Percentiles rank a stretch among this genome's conserved stretches.
These are phyloP conservation scores for Asterionellopsis glacialis DNA, from an alignment of 108 stramenopile genomes.

Conservation along the genomic window DNA sequence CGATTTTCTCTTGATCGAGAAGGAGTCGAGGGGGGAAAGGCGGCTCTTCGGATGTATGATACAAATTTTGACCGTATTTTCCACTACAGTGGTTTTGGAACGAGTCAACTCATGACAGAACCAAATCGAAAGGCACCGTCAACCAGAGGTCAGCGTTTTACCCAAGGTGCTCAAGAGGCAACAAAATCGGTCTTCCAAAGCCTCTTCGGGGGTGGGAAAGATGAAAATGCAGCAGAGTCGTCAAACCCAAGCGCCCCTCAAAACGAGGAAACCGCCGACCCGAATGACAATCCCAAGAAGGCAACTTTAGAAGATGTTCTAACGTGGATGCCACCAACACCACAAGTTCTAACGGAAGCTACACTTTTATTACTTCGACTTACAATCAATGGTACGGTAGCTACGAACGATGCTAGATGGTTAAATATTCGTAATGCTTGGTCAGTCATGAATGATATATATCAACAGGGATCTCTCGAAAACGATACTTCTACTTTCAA, in stretches of 20 bases:
- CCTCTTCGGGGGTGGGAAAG: conserved; percentile 5
- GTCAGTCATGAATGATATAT: conserved; percentile 32
- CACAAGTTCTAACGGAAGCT: conserved; percentile 58
- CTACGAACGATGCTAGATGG: conserved; percentile 60
- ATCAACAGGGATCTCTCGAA: conserved; percentile 8
- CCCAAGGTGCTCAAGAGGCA: conserved; percentile 3
- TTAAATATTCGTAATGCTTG: conserved; percentile 59
- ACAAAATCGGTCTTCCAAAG: conserved; percentile 7
- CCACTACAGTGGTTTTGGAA: conserved; percentile 60
- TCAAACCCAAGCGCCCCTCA: conserved; percentile 17
- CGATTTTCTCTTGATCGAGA: conserved; percentile 69
- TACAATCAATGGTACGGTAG: conserved; percentile 64
- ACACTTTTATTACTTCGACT: conserved; percentile 69
- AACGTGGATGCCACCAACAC: conserved; percentile 81
- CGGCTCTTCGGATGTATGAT: conserved; percentile 65
- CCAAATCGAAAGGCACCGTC: conserved; percentile 33
- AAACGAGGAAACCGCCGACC: conserved; percentile 17
- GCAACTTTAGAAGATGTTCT: conserved; percentile 63
- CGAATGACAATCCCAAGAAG: conserved; percentile 15
- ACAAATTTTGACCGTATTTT: conserved; percentile 55
- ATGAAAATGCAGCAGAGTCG: conserved; percentile 16
- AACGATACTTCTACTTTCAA: conserved; percentile 13
- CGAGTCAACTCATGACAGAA: conserved; percentile 14
- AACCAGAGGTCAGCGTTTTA: conserved; percentile 11
- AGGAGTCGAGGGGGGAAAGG: conserved; percentile 54